phyloP scores from a whole-genome alignment of 2,329 filamentous ascomycete species.

The Microsporum ferrugineum region DNA sequence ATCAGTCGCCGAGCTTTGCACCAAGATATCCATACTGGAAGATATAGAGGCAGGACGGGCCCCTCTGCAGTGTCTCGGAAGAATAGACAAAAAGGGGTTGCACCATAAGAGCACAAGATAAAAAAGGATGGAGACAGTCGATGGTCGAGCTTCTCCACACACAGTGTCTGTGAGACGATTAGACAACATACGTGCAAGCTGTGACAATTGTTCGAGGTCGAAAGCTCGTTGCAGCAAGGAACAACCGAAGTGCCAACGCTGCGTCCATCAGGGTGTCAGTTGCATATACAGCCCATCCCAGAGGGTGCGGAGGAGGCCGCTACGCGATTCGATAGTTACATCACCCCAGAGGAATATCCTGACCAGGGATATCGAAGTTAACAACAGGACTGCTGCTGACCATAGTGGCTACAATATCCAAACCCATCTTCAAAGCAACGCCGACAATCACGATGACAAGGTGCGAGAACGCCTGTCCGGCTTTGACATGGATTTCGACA shows the following conservation, averaged over 20 bases:
- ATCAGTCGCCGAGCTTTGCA: neutral
- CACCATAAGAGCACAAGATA: neutral
- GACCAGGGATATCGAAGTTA: neutral
- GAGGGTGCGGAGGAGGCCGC: neutral
- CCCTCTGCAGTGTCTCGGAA: neutral
- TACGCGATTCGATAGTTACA: neutral
- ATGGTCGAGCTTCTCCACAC: neutral
- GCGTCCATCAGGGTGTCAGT: neutral
- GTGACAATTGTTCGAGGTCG: neutral
- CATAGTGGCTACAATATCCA: neutral
- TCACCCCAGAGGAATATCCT: neutral
- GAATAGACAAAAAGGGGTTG: neutral
- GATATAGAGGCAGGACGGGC: neutral
- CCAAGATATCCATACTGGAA: neutral
- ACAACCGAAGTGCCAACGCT: neutral
- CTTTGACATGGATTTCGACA: neutral
- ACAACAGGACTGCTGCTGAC: neutral
- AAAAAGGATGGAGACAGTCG: neutral
- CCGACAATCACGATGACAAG: neutral
- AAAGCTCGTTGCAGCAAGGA: constrained; percentile 1
- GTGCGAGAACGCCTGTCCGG: neutral
- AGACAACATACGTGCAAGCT: neutral
- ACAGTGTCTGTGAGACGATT: neutral
- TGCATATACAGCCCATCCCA: constrained; percentile 1
- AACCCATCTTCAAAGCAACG: neutral